A percentile compares a stretch with the other conserved stretches of the same genome.
Evolutionary conservation across 2,329 filamentous ascomycete species (phyloP).

Genomic region (Colletotrichum sp.): DNA sequence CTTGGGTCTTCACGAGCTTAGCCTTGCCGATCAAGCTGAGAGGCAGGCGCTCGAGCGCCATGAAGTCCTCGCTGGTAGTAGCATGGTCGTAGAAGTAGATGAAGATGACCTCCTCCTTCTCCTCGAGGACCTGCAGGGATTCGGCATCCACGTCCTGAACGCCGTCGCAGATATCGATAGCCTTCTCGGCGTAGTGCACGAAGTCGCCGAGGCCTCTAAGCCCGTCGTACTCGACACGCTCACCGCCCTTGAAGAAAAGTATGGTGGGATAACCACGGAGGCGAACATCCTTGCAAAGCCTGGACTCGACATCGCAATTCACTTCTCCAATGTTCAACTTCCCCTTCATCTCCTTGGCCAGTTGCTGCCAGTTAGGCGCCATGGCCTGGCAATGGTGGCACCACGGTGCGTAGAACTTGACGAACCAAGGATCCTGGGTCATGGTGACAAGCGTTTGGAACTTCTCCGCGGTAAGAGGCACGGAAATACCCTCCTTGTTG

Average conservation of each 20-base stretch:
- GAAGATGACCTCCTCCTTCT: constrained; percentile 95
- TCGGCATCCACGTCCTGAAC: constrained; percentile 81
- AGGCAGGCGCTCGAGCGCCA: constrained; percentile 83
- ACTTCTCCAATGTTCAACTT: constrained; percentile 93
- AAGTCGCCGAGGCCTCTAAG: constrained; percentile 92
- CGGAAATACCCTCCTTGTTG: constrained; percentile 78
- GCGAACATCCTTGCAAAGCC: constrained; percentile 90
- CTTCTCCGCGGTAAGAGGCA: constrained; percentile 78
- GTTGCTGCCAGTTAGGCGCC: constrained; percentile 86
- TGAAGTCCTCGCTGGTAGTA: constrained; percentile 90
- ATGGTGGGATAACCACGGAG: constrained; percentile 86
- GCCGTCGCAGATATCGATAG: constrained; percentile 76
- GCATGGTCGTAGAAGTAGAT: constrained; percentile 98
- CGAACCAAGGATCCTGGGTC: constrained; percentile 92
- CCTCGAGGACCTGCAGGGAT: constrained; percentile 80
- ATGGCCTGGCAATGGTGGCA: constrained; percentile 94
- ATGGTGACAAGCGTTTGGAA: constrained; percentile 88
- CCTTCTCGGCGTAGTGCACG: constrained; percentile 84
- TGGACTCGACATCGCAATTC: constrained; percentile 85
- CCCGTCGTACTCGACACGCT: constrained; percentile 91
- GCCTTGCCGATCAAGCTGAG: constrained; percentile 90
- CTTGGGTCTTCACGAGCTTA: constrained; percentile 89
- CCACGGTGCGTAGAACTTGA: constrained; percentile 99
- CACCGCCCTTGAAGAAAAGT: constrained; percentile 88
- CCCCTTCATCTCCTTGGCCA: constrained; percentile 90